Evolutionary conservation across 306 rosid genomes (phyloP).

Genomic region (Begonia masoniana): DNA sequence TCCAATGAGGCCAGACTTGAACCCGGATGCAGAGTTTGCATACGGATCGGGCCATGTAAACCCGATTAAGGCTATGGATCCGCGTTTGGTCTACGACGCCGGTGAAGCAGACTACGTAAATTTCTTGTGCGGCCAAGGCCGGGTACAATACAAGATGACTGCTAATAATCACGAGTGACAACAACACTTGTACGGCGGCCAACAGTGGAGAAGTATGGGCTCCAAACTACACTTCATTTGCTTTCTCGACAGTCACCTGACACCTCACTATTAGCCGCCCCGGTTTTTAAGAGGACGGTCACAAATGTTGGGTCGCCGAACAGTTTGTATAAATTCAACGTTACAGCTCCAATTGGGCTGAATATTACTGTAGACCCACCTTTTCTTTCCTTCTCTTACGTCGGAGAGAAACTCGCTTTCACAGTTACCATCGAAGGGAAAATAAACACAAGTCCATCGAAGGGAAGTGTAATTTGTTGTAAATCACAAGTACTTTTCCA

Average conservation of each 20-base stretch:
- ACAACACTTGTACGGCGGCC: conserved; percentile 7
- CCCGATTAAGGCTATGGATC: conserved; percentile 15
- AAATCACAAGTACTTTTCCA: neutral
- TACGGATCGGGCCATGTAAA: conserved; percentile 29
- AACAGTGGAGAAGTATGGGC: conserved; percentile 1
- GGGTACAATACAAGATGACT: conserved; percentile 5
- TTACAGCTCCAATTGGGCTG: conserved; percentile 17
- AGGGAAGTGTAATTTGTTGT: conserved; percentile 6
- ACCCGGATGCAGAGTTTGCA: conserved; percentile 24
- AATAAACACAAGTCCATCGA: neutral
- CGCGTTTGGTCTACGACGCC: conserved; percentile 30
- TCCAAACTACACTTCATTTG: conserved; percentile 26
- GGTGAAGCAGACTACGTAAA: conserved; percentile 13
- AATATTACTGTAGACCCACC: conserved; percentile 20
- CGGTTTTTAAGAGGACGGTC: conserved; percentile 11
- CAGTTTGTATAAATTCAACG: conserved; percentile 23
- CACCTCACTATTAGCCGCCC: neutral
- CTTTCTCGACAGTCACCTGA: neutral
- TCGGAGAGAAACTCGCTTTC: conserved; percentile 19
- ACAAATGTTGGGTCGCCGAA: conserved; percentile 18
- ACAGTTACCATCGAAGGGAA: conserved; percentile 18
- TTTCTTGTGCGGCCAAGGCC: conserved; percentile 18
- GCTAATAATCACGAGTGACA: conserved; percentile 12
- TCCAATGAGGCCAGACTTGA: conserved; percentile 13
- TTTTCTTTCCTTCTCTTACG: conserved; percentile 22